Percentiles rank a stretch among this genome's conserved stretches.
Conservation (phyloP, 805 yeast species). For the Pichia kluyveri region DNA sequence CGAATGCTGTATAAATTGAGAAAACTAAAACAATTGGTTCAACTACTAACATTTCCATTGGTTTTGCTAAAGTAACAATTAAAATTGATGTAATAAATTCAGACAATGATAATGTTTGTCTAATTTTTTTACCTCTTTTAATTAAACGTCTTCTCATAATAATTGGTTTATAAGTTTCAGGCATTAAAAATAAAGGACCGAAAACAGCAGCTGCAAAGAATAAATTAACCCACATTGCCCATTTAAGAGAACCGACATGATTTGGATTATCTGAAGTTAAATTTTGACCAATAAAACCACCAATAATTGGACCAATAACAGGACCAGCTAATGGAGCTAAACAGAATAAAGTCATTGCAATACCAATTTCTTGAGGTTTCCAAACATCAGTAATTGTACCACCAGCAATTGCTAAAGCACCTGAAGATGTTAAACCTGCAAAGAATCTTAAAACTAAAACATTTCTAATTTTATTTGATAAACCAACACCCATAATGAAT, state of each 20-base stretch:
- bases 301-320: slow-evolving; percentile 65
- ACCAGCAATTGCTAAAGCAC: slow-evolving; percentile 76
- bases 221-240: slow-evolving; percentile 65
- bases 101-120: slow-evolving; percentile 25
- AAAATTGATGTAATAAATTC: slow-evolving; percentile 37
- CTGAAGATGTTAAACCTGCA: slow-evolving; percentile 69
- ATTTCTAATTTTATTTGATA: slow-evolving; percentile 49
- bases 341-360: slow-evolving; percentile 74
- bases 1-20: slow-evolving; percentile 62
- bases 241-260: slow-evolving; percentile 45
- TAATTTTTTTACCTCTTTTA: slow-evolving; percentile 46
- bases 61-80: slow-evolving; percentile 47
- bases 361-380: slow-evolving; percentile 52
- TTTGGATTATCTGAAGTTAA: slow-evolving; percentile 22
- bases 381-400: slow-evolving; percentile 79
- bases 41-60: slow-evolving; percentile 55
- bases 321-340: slow-evolving; percentile 79
- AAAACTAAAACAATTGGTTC: slow-evolving; percentile 72
- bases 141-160: slow-evolving; percentile 52
- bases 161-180: slow-evolving; percentile 69
- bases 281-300: slow-evolving; percentile 56
- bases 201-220: slow-evolving; percentile 57
- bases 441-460: slow-evolving; percentile 65
- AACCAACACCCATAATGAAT: slow-evolving; percentile 66
- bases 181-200: slow-evolving; percentile 34